Evolutionary conservation across 257 asterid species (phyloP).

Genomic region (Osmanthus fragrans): DNA sequence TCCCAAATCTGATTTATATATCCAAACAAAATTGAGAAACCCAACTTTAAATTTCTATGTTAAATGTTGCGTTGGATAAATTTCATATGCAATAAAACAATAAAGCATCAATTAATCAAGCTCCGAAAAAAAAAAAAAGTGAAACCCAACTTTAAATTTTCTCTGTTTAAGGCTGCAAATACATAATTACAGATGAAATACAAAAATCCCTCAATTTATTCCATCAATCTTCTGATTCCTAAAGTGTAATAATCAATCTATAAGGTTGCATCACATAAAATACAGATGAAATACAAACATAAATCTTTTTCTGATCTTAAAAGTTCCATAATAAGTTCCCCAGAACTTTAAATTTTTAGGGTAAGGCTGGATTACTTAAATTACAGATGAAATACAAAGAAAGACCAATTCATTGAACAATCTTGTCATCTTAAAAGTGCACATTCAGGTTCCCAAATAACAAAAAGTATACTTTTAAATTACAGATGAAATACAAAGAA

Average conservation of each 20-base stretch:
- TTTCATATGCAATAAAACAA: background rate
- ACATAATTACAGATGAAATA: background rate
- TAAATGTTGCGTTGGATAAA: no score
- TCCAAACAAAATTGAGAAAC: constrained; percentile 4
- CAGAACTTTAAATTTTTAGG: background rate
- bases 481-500: background rate
- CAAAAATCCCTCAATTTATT: background rate
- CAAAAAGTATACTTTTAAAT: background rate
- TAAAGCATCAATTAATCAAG: background rate
- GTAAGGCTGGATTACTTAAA: background rate
- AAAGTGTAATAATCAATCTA: background rate
- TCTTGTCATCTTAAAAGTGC: background rate
- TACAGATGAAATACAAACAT: background rate
- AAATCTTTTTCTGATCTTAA: background rate
- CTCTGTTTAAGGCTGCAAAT: background rate
- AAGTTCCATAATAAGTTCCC: background rate
- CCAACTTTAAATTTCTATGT: constrained; percentile 6
- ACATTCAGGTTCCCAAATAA: background rate
- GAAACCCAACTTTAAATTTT: background rate
- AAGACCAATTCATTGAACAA: background rate
- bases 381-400: background rate
- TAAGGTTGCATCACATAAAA: background rate
- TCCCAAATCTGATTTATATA: constrained; percentile 21
- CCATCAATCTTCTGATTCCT: background rate
- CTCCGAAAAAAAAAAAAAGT: background rate